Percentiles rank a stretch among this genome's conserved stretches.
These are phyloP conservation scores for Thymus quinquecostatus DNA, from an alignment of 257 asterid species.

Conservation along the genomic window DNA sequence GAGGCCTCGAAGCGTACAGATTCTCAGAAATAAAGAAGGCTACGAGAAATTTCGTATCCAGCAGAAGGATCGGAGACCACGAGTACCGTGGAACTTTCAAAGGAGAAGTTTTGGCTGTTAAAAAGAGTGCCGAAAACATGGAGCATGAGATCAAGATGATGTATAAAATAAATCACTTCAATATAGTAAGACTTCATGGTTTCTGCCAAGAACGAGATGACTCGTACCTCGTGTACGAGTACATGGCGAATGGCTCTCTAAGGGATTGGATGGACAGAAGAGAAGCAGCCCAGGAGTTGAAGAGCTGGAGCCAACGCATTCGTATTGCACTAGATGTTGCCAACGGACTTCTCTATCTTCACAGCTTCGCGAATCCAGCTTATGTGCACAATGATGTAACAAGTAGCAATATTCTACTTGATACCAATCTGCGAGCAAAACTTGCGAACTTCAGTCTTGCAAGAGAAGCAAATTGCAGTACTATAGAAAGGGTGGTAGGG, in stretches of 20 bases:
- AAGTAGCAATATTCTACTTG: conserved; percentile 57
- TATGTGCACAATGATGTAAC: conserved; percentile 51
- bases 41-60: conserved; percentile 40
- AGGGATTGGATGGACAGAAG: conserved; percentile 50
- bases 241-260: conserved; percentile 66
- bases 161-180: conserved; percentile 59
- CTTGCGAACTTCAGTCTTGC: conserved; percentile 57
- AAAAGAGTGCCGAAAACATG: conserved; percentile 37
- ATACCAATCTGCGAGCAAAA: conserved; percentile 62
- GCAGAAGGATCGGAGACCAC: conserved; percentile 42
- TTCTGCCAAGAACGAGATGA: conserved; percentile 45
- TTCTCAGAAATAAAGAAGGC: conserved; percentile 48
- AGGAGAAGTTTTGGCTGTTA: conserved; percentile 45
- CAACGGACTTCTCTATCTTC: conserved; percentile 70
- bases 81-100: conserved; percentile 51
- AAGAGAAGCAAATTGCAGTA: conserved; percentile 37
- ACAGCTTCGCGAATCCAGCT: conserved; percentile 57
- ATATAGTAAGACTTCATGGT: conserved; percentile 58
- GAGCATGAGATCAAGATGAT: conserved; percentile 51
- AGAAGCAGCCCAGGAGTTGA: conserved; percentile 24
- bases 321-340: conserved; percentile 66
- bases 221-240: conserved; percentile 54
- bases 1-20: conserved; percentile 39
- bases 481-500: conserved; percentile 33
- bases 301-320: conserved; percentile 43